phyloP scores from a whole-genome alignment of 164 flowering plant genomes.

The Platanus orientalis region DNA sequence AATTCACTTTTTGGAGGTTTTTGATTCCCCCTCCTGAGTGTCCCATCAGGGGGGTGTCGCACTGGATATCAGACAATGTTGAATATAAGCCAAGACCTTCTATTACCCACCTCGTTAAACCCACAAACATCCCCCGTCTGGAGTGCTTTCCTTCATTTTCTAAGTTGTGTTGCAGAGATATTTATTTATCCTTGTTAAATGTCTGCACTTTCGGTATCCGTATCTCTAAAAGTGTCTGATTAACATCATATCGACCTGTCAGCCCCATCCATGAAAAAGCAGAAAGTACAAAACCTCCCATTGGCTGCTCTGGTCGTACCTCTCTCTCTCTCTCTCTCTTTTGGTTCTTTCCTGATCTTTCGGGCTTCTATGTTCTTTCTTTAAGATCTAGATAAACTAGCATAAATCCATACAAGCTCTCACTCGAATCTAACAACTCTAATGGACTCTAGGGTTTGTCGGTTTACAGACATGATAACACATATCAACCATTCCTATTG shows the following conservation, averaged over 20 bases:
- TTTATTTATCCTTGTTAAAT: neutral
- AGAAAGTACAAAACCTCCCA: constrained; percentile 13
- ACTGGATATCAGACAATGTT: too few species aligned
- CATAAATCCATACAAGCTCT: too few species aligned
- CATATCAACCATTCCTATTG: neutral
- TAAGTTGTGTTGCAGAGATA: neutral
- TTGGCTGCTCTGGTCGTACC: constrained; percentile 19
- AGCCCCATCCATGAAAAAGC: constrained; percentile 2
- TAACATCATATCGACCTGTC: constrained; percentile 1
- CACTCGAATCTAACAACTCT: too few species aligned
- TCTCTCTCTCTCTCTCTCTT: constrained; percentile 9
- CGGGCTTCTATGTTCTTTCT: too few species aligned
- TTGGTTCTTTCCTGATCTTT: neutral
- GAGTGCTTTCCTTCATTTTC: neutral
- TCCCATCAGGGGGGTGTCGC: too few species aligned
- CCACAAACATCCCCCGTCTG: neutral
- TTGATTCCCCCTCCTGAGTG: too few species aligned
- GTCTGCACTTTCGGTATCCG: neutral
- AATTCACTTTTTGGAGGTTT: too few species aligned
- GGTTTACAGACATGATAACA: neutral
- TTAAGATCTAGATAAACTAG: too few species aligned
- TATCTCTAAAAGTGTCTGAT: neutral
- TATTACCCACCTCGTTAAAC: constrained; percentile 12
- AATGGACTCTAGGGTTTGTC: neutral
- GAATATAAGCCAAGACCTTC: constrained; percentile 6